Base-by-base conservation (phyloP, 495 filamentous ascomycete genomes). In the Podospora pseudocomata region DNA sequence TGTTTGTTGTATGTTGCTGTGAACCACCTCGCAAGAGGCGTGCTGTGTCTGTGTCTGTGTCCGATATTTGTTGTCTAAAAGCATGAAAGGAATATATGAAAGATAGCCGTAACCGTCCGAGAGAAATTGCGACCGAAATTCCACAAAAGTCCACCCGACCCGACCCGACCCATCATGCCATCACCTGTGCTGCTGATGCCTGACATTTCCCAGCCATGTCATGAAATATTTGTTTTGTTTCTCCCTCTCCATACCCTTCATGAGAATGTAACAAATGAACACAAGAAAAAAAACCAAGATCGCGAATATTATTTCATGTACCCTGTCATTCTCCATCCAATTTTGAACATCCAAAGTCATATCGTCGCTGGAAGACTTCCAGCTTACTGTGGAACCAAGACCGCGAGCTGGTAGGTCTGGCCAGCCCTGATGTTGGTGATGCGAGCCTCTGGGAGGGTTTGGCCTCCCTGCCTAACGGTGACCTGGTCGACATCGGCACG, bases 401-500 rank as follows among this genome's bases (percentile, higher is more conserved):
- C 81, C 1, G 73, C 71, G n/a, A 85, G 66, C 66, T 79, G 61
- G 65, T 83, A 83, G 11, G 75, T 80, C 67, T 74, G 71, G 15
- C 81, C 82, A 0, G 69, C 53, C 62, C 74, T 68, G 68, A 85
- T 79, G 59, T 75, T 65, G 16, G 73, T 80, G 68, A 85, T 72
- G 53, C 74, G 73, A 0, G 76, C 73, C 49, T 79, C 72, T 1
- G 81, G 79, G 57, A 84, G 71, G 6, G 75, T 69, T 56, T 65
- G 65, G 39, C 70, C 77, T 5, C 71, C 75, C 2, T 78, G 66
- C 65, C 67, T 76, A 56, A 85, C 80, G 2, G 74, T 77, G 9
- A 84, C 77, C 13, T 80, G 77, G n/a, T 77, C 68, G 28, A 82
- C 81, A 28, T 81, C 77, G n/a, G 66, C 75, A 54, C 78, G 75